phyloP scores from a whole-genome alignment of 805 yeast genomes.

The Komagataella mondaviorum region DNA sequence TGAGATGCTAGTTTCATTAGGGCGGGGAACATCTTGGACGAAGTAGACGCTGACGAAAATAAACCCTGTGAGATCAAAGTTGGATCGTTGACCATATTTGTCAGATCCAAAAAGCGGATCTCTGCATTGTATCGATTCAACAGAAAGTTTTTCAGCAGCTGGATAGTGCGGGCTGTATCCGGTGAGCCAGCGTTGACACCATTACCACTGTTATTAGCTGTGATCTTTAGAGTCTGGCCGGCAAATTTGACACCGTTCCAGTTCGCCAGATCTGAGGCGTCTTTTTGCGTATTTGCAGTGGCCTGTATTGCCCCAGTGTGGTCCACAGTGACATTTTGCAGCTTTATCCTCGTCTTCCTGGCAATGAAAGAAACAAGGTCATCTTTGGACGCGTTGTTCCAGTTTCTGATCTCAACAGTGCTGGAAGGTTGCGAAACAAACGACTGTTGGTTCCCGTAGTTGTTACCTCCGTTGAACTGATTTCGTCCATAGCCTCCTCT shows the following conservation, averaged over 20 bases:
- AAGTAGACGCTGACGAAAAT: constrained; percentile 25
- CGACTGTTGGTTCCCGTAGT: constrained; percentile 13
- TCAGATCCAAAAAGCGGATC: constrained; percentile 54
- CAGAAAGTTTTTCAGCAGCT: constrained; percentile 47
- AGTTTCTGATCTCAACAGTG: constrained; percentile 51
- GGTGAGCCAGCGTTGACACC: constrained; percentile 8
- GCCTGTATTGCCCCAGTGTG: constrained; percentile 45
- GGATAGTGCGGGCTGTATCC: constrained; percentile 33
- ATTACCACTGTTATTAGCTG: constrained; percentile 11
- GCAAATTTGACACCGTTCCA: constrained; percentile 79
- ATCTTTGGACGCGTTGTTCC: constrained; percentile 67
- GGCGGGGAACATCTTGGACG: constrained; percentile 81
- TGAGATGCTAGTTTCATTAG: constrained; percentile 67
- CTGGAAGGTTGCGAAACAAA: constrained; percentile 7
- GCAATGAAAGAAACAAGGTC: constrained; percentile 60
- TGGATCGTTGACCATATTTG: constrained; percentile 50
- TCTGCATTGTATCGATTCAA: constrained; percentile 53
- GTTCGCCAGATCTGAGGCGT: constrained; percentile 43
- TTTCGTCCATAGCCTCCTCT: constrained; percentile 8
- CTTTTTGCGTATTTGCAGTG: constrained; percentile 34
- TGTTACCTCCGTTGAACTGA: constrained; percentile 9
- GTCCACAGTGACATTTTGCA: constrained; percentile 40
- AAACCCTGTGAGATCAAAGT: constrained; percentile 47
- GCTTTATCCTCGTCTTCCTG: constrained; percentile 46
- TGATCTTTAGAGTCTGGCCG: constrained; percentile 49